Percentiles rank a stretch among this genome's conserved stretches.
phyloP scores from a whole-genome alignment of 768 basidiomycete genomes.

The Pleurotus djamor region DNA sequence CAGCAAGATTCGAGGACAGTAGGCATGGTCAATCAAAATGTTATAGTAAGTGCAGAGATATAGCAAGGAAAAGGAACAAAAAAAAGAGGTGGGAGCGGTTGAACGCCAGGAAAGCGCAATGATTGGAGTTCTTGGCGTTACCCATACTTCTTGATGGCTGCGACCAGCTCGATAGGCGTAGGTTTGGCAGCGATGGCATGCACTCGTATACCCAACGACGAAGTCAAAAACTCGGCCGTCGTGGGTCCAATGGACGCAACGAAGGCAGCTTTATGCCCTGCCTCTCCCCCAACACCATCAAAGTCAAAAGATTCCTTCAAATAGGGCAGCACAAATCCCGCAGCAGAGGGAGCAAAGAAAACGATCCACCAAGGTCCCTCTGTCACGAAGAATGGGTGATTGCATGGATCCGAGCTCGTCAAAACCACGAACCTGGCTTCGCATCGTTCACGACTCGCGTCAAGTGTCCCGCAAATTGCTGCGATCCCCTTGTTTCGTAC shows the following conservation, averaged over 20 bases:
- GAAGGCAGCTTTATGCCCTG: conserved; percentile 15
- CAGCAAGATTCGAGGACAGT: too few relatives aligned
- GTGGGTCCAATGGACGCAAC: conserved; percentile 72
- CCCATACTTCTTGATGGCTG: conserved; percentile 18
- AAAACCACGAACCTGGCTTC: conserved; percentile 1
- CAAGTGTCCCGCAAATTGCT: conserved; percentile 46
- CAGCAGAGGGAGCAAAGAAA: conserved; percentile 75
- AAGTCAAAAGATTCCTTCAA: conserved; percentile 40
- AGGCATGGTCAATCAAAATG: too few relatives aligned
- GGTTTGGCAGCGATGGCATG: conserved; percentile 57
- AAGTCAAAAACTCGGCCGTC: conserved; percentile 48
- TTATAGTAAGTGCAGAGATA: too few relatives aligned
- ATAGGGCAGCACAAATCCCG: conserved; percentile 51
- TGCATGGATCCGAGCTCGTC: neutral
- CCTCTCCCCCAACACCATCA: conserved; percentile 17
- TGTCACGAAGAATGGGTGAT: conserved; percentile 12
- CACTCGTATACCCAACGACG: conserved; percentile 44
- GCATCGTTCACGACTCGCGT: conserved; percentile 19
- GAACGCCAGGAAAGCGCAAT: neutral
- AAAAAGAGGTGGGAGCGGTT: too few relatives aligned
- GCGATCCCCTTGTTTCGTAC: conserved; percentile 64
- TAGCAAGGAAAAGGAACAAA: too few relatives aligned
- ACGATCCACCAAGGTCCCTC: conserved; percentile 60
- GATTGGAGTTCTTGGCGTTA: neutral
- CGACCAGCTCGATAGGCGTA: conserved; percentile 47